These are phyloP conservation scores for Hymenoscyphus albidus DNA, from an alignment of 2,329 filamentous ascomycete species.

Conservation along the genomic window DNA sequence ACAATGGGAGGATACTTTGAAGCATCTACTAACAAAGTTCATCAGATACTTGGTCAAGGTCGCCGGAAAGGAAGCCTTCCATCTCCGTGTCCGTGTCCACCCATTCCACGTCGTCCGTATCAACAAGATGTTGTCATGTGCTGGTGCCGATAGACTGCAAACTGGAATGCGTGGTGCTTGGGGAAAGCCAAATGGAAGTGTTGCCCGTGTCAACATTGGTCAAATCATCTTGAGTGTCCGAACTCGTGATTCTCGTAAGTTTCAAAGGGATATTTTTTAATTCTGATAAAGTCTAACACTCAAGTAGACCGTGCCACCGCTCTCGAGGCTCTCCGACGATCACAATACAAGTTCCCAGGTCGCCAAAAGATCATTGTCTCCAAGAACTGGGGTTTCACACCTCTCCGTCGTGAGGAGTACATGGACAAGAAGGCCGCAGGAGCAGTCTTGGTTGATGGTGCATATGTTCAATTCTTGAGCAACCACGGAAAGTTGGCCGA, in stretches of 20 bases:
- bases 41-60: constrained; percentile 61
- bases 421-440: constrained; percentile 90
- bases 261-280: not conserved
- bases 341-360: constrained; percentile 99
- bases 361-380: constrained; percentile 99
- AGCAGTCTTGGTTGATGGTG: constrained; percentile 93
- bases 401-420: constrained; percentile 96
- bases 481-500: constrained; percentile 82
- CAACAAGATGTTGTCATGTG: constrained; percentile 99
- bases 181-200: constrained; percentile 98
- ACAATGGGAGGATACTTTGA: not conserved
- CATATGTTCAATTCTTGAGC: constrained; percentile 98
- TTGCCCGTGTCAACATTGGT: constrained; percentile 99
- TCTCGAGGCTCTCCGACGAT: constrained; percentile 97
- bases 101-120: constrained; percentile 99
- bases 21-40: constrained; percentile 14
- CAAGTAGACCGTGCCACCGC: constrained; percentile 75
- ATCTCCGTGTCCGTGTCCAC: constrained; percentile 81
- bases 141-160: constrained; percentile 99
- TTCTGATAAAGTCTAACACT: constrained; percentile 28
- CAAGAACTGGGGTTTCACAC: constrained; percentile 99
- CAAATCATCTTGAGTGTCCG: constrained; percentile 97
- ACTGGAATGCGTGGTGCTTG: constrained; percentile 99
- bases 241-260: constrained; percentile 87
- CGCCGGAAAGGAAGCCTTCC: constrained; percentile 70